Evolutionary conservation across 164 flowering plant genomes (phyloP), one percentile per base, ranked within the genome.

Genomic region (Nymphaea colorata): DNA sequence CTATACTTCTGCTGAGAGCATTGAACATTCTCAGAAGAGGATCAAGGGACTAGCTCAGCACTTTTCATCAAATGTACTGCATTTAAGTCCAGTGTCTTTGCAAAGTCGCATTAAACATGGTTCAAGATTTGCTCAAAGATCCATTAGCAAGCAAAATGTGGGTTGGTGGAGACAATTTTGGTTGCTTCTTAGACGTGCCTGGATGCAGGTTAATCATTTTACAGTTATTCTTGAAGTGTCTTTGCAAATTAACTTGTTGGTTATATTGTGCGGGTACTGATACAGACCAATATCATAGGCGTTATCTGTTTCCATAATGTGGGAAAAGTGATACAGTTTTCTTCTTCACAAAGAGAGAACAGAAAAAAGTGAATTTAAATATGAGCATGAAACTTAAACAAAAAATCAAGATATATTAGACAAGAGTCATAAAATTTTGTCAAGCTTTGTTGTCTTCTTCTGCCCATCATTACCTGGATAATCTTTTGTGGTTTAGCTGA

Each of bases 121-220:
- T 12, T 64, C 53, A 61, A 82, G 42, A 44, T 53, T 73, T 18
- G 67, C 68, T n/a, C 77, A 72, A 74, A 85, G 70, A 69, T 62
- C 75, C 68, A 62, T 51, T 44, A 71, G 69, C 47, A 79, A 80
- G 75, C 82, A 51, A 70, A 90, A 84, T 77, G 81, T 81, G 63
- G 84, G 84, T 47, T 94, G 97, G 98, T 91, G 93, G 93, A 86
- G 81, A 78, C 96, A 91, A 73, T 94, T 94, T 80, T 69, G 77
- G 74, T 74, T 91, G 80, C 96, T 94, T 66, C 89, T 94, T 51
- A 90, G 73, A 73, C 96, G 99, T 66, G 99, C 99, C 66, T 94
- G 99, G 97, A 86, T 94, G 98, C 99, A 94, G 91, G 97, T 90
- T 70, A 3, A 65, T 77, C 60, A 45, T 60, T 66, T 62, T 69